Evolutionary conservation across 75 land plant species (phyloP).

Genomic region (Cryptomeria japonica): DNA sequence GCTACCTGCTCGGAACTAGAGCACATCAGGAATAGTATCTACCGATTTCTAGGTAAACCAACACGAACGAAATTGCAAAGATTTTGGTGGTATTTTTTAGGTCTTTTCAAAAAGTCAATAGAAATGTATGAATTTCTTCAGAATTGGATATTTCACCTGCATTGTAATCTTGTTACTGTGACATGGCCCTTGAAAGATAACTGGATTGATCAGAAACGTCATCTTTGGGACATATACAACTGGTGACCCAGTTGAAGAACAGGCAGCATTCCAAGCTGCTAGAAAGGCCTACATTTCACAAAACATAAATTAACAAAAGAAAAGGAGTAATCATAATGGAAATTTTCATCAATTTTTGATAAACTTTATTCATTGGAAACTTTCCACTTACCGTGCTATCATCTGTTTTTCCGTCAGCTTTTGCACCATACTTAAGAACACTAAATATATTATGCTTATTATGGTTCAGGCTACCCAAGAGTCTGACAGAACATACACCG

Average conservation of each 20-base stretch:
- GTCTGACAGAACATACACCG: neutral
- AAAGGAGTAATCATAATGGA: neutral
- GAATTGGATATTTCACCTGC: slow-evolving; percentile 27
- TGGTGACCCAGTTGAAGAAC: slow-evolving; percentile 21
- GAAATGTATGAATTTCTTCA: neutral
- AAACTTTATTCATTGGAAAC: too few species aligned
- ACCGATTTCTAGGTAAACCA: neutral
- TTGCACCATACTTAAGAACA: slow-evolving; percentile 33
- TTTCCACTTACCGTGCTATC: slow-evolving; percentile 31
- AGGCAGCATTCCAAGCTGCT: slow-evolving; percentile 56
- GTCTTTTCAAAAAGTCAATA: neutral
- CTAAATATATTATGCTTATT: neutral
- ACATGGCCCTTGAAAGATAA: slow-evolving; percentile 47
- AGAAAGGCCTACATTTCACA: slow-evolving; percentile 25
- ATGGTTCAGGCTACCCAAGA: neutral
- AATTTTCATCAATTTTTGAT: neutral
- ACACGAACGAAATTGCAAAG: neutral
- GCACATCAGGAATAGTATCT: too few species aligned
- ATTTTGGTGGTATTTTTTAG: neutral
- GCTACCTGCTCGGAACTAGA: neutral
- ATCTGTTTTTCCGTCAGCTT: slow-evolving; percentile 57
- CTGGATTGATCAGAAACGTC: slow-evolving; percentile 23
- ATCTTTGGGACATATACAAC: slow-evolving; percentile 33
- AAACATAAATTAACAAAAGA: neutral
- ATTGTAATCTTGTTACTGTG: slow-evolving; percentile 18